Evolutionary conservation across 2,329 filamentous ascomycete species (phyloP).

Genomic region (Alternaria ethzedia): DNA sequence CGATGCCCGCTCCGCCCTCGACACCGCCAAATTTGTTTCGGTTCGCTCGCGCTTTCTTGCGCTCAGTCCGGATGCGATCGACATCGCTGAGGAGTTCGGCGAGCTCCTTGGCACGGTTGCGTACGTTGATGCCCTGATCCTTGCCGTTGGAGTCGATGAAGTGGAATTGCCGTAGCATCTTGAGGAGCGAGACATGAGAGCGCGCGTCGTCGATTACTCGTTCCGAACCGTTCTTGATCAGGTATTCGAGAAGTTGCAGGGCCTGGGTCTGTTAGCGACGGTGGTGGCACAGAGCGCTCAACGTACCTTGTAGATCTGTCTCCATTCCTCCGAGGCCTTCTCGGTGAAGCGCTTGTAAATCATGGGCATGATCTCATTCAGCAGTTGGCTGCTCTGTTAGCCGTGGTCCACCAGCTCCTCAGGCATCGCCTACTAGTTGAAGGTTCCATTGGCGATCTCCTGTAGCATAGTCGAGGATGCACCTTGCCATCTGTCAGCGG

Average conservation of each 20-base stretch:
- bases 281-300: background rate
- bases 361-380: conserved; percentile 99
- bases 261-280: conserved; percentile 52
- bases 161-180: conserved; percentile 99
- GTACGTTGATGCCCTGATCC: conserved; percentile 96
- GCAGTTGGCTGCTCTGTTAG: conserved; percentile 72
- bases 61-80: conserved; percentile 75
- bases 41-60: conserved; percentile 88
- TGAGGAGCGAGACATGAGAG: conserved; percentile 90
- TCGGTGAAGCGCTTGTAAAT: conserved; percentile 99
- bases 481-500: conserved; percentile 47
- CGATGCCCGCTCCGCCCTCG: conserved; percentile 75
- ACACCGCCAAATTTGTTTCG: conserved; percentile 96
- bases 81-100: conserved; percentile 93
- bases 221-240: conserved; percentile 98
- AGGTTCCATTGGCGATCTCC: conserved; percentile 96
- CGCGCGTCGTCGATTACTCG: conserved; percentile 96
- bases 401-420: background rate
- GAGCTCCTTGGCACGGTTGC: conserved; percentile 94
- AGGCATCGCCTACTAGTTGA: conserved; percentile 80
- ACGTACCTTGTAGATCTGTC: conserved; percentile 94
- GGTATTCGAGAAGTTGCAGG: conserved; percentile 92
- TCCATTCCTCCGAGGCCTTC: conserved; percentile 97
- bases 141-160: conserved; percentile 96
- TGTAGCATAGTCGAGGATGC: conserved; percentile 90